Evolutionary conservation across 2,329 filamentous ascomycete species (phyloP).

Genomic region (Zalaria obscura): DNA sequence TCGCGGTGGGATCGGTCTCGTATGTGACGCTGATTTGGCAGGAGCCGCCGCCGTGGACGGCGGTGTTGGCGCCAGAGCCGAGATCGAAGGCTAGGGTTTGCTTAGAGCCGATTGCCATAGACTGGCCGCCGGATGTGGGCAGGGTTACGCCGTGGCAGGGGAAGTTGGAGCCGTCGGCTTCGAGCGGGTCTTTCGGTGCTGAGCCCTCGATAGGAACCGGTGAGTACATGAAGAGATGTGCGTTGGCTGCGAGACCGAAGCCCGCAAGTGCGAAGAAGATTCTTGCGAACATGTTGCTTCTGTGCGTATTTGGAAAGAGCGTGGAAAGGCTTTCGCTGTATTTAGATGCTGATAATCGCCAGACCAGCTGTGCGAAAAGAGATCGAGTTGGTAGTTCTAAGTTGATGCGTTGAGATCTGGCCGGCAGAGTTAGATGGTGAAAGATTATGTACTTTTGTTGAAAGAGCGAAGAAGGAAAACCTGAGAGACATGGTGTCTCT

Average conservation of each 20-base stretch:
- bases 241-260: conserved; percentile 45
- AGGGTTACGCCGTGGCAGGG: conserved; percentile 61
- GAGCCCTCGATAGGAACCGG: conserved; percentile 49
- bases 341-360: conserved; percentile 5
- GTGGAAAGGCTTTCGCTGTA: neutral
- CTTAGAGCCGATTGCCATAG: conserved; percentile 48
- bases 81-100: conserved; percentile 47
- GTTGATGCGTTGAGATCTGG: too few species aligned
- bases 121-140: conserved; percentile 30
- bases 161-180: conserved; percentile 48
- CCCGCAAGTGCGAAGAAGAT: conserved; percentile 33
- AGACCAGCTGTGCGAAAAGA: conserved; percentile 6
- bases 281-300: conserved; percentile 31
- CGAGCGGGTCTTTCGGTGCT: conserved; percentile 49
- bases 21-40: conserved; percentile 83
- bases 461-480: too few species aligned
- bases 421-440: too few species aligned
- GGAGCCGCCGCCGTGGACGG: conserved; percentile 79
- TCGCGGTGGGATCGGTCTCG: conserved; percentile 51
- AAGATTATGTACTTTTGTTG: too few species aligned
- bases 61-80: conserved; percentile 41
- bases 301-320: conserved; percentile 6
- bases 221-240: conserved; percentile 61
- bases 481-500: too few species aligned
- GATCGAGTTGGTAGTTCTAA: neutral